These are phyloP conservation scores for Cryptosporidium meleagridis DNA, from an alignment of 169 alveolate genomes.

Conservation along the genomic window DNA sequence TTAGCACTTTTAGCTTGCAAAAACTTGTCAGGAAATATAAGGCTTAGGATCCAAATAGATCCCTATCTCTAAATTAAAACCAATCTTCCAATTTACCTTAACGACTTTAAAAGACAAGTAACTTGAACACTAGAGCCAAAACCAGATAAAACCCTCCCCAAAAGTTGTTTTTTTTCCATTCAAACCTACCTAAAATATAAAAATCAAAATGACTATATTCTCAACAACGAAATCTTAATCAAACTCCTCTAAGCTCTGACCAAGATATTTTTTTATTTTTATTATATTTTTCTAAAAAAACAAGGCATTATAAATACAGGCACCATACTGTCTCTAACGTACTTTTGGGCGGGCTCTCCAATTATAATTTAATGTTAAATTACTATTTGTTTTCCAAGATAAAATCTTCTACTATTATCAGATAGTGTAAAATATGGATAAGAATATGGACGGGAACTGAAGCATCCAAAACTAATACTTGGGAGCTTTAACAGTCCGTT, in stretches of 20 bases:
- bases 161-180: constrained; percentile 7
- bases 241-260: not conserved
- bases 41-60: not conserved
- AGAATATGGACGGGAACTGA: not conserved
- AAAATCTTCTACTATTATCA: constrained; percentile 23
- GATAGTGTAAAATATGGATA: not conserved
- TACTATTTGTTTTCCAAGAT: constrained; percentile 58
- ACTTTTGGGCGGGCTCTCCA: constrained; percentile 8
- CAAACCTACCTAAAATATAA: constrained; percentile 33
- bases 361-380: not conserved
- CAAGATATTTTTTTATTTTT: not conserved
- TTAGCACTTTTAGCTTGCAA: not conserved
- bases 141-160: not conserved
- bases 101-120: not conserved
- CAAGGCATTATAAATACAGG: not conserved
- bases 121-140: not conserved
- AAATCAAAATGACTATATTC: not conserved
- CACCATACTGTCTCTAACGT: constrained; percentile 15
- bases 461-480: constrained; percentile 5
- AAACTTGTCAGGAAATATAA: not conserved
- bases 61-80: not conserved
- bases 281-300: constrained; percentile 17
- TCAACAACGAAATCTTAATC: not conserved
- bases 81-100: not conserved
- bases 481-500: constrained; percentile 51